These are phyloP conservation scores for Bauhinia variegata DNA, from an alignment of 306 rosid genomes.

Conservation along the genomic window DNA sequence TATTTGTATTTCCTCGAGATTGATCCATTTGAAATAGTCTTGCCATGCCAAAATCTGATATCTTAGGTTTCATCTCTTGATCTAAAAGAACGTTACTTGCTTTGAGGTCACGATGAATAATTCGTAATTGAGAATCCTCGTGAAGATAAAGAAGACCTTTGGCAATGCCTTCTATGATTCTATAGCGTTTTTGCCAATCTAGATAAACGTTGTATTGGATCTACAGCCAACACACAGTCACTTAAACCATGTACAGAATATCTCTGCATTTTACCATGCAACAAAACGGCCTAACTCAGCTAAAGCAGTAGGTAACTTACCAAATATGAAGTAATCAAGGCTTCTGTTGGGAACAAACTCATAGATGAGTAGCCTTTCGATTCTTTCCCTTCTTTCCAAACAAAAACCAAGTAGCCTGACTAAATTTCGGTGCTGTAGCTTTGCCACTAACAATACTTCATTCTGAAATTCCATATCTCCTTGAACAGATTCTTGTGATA, in stretches of 20 bases:
- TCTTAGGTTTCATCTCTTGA: constrained; percentile 5
- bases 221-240: neutral
- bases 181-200: constrained; percentile 29
- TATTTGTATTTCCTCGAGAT: neutral
- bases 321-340: constrained; percentile 9
- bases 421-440: constrained; percentile 50
- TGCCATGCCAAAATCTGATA: neutral
- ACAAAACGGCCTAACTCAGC: too few relatives aligned
- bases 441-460: constrained; percentile 42
- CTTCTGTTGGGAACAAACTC: constrained; percentile 35
- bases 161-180: constrained; percentile 42
- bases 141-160: constrained; percentile 20
- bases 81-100: constrained; percentile 12
- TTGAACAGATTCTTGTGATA: constrained; percentile 32
- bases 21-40: neutral
- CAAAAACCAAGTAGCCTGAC: constrained; percentile 48
- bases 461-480: constrained; percentile 43
- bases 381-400: constrained; percentile 26
- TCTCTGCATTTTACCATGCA: too few relatives aligned
- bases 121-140: constrained; percentile 41
- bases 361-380: constrained; percentile 24
- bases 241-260: too few relatives aligned
- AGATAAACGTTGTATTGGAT: too few relatives aligned
- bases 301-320: neutral
- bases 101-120: constrained; percentile 24